Evolutionary conservation across 1,284 basidiomycete genomes (phyloP).

Genomic region (Ustilago shanxiensis): DNA sequence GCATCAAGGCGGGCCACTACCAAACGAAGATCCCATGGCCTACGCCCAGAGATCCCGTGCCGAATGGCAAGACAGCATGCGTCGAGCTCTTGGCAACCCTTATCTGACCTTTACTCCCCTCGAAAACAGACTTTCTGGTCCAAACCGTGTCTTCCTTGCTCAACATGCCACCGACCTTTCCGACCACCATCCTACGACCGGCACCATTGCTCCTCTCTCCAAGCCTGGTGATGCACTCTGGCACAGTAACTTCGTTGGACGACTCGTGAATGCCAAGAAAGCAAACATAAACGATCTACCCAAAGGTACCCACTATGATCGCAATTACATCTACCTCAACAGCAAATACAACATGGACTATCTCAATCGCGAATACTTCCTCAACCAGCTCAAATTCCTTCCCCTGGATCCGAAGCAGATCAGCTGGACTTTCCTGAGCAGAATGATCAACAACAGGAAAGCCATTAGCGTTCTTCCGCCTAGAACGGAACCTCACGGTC

Average conservation of each 20-base stretch:
- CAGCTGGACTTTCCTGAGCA: not conserved
- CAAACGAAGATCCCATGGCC: too few relatives aligned
- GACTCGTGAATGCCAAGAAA: too few relatives aligned
- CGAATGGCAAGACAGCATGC: not conserved
- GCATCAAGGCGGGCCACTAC: too few relatives aligned
- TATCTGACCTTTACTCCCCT: not conserved
- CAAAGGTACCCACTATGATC: not conserved
- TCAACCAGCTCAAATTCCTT: not conserved
- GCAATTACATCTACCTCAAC: slow-evolving; percentile 6
- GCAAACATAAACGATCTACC: too few relatives aligned
- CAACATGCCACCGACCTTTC: not conserved
- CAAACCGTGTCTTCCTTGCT: not conserved
- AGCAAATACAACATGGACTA: not conserved
- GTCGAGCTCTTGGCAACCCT: slow-evolving; percentile 5
- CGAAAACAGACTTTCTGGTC: too few relatives aligned
- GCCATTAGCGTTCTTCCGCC: not conserved
- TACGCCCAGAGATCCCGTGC: not conserved
- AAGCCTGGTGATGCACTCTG: too few relatives aligned
- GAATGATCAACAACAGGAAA: not conserved
- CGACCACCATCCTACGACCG: not conserved
- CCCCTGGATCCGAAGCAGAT: slow-evolving; percentile 2
- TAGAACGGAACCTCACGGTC: not conserved
- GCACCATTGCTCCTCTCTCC: too few relatives aligned
- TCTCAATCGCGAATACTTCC: slow-evolving; percentile 18
- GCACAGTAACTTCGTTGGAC: too few relatives aligned